phyloP scores from a whole-genome alignment of 83 land plant genomes.

The Picea abies region DNA sequence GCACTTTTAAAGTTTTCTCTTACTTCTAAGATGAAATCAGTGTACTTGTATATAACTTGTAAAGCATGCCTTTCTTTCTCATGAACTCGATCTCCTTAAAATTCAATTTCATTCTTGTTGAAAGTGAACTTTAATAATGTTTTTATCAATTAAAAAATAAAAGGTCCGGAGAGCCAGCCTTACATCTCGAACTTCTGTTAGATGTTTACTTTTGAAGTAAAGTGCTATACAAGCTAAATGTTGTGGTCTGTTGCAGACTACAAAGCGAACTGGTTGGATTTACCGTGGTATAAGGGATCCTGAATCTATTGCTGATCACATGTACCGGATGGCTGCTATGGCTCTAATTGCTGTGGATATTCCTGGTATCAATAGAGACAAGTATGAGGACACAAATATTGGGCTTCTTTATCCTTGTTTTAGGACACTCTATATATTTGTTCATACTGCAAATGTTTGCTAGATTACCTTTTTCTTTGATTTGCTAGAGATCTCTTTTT shows the following conservation, averaged over 20 bases:
- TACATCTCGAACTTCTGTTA: background rate
- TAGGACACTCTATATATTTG: background rate
- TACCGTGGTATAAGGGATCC: slow-evolving; percentile 63
- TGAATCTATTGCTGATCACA: slow-evolving; percentile 97
- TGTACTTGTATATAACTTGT: too few species aligned
- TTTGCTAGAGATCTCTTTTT: too few species aligned
- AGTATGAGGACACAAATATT: slow-evolving; percentile 35
- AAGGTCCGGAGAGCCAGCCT: background rate
- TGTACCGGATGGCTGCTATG: slow-evolving; percentile 97
- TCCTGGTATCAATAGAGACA: slow-evolving; percentile 82
- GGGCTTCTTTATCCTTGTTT: background rate
- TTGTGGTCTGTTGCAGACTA: slow-evolving; percentile 54
- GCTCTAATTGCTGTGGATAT: slow-evolving; percentile 75
- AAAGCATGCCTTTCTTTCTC: too few species aligned
- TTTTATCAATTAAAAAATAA: background rate
- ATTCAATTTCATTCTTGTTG: background rate
- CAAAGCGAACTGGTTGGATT: slow-evolving; percentile 95
- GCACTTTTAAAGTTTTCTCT: too few species aligned
- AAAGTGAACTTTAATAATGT: background rate
- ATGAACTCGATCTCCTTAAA: too few species aligned
- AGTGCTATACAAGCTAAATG: background rate
- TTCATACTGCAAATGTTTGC: background rate
- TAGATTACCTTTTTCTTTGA: background rate
- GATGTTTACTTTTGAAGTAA: background rate
- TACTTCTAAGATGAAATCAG: too few species aligned